Base-by-base conservation (phyloP, 768 basidiomycete species). In the Pisolithus tinctorius region DNA sequence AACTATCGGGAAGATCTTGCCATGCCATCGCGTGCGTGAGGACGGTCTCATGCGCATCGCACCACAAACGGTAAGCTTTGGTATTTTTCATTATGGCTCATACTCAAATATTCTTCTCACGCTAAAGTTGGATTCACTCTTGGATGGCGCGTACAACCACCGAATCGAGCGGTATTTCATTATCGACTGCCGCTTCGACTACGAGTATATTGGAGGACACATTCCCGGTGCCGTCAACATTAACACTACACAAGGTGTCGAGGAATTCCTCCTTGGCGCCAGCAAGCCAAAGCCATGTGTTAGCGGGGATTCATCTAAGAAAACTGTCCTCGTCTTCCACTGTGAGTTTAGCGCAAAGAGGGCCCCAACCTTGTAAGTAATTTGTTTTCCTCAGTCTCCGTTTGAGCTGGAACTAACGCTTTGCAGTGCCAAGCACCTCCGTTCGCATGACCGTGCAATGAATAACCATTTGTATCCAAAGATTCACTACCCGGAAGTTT, bases 151-250 rank as follows among this genome's bases (percentile, higher is more conserved):
- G 57, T 97, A 81, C 68, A 69, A 80, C 47, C 63, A 77, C 17
- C 70, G 78, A 54, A 82, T 95, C 51, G 74, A 77, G 37, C 74
- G 81, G 43, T 96, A 76, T 66, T 78, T 87, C 58, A 70, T 99
- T 51, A 86, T 99, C 59, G 96, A 99, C 70, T 98, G 96, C 68
- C 88, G 96, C 40, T 99, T 98, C 68, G 92, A 93, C 56, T 99
- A 96, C 63, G 96, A 99, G 70, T 97, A 85, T 67, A 75, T 77
- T 45, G 96, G 96, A 8, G 96, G 96, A 0, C 96, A 98, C 71
- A 82, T 98, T 57, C 80, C 81, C 9, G 88, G 93, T 13, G 94
- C 96, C 6, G 75, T 93, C 65, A 98, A 97, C 66, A 82, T 98
- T 62, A 92, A 91, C 65, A 88, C 84, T 14, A 84, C 84, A 11